Conservation (phyloP, 768 basidiomycete species). For the Serpula lacrymans region DNA sequence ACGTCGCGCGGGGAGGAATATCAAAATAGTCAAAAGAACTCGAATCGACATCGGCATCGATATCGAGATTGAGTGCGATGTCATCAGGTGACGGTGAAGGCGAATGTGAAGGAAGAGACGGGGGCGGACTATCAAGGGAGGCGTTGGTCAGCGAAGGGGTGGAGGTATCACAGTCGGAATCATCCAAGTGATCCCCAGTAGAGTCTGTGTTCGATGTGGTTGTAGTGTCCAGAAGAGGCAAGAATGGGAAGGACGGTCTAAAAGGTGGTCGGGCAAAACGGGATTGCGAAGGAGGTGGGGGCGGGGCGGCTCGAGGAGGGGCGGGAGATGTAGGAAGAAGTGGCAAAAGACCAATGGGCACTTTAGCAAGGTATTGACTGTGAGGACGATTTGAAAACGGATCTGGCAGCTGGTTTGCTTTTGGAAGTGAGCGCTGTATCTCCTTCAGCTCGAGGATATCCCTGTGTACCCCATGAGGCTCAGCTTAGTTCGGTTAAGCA, state of each 20-base stretch:
- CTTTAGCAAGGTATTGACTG: slow-evolving; percentile 44
- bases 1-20: too few relatives aligned
- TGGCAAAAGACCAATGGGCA: slow-evolving; percentile 64
- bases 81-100: background rate
- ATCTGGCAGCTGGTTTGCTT: slow-evolving; percentile 50
- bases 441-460: slow-evolving; percentile 68
- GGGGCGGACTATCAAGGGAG: slow-evolving; percentile 11
- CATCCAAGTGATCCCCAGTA: too few relatives aligned
- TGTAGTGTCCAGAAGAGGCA: too few relatives aligned
- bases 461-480: too few relatives aligned
- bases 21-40: too few relatives aligned
- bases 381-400: slow-evolving; percentile 36
- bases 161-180: slow-evolving; percentile 9
- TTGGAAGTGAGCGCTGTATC: slow-evolving; percentile 61
- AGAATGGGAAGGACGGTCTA: too few relatives aligned
- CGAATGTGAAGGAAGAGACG: slow-evolving; percentile 4
- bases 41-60: slow-evolving; percentile 8
- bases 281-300: too few relatives aligned
- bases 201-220: too few relatives aligned
- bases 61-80: slow-evolving; percentile 9
- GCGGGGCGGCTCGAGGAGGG: too few relatives aligned
- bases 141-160: slow-evolving; percentile 13
- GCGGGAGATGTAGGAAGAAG: slow-evolving; percentile 38
- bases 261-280: too few relatives aligned
- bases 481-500: background rate